Evolutionary conservation across 2,329 filamentous ascomycete genomes (phyloP), one percentile per base, ranked within the genome.

Genomic region (Biscogniauxia marginata): DNA sequence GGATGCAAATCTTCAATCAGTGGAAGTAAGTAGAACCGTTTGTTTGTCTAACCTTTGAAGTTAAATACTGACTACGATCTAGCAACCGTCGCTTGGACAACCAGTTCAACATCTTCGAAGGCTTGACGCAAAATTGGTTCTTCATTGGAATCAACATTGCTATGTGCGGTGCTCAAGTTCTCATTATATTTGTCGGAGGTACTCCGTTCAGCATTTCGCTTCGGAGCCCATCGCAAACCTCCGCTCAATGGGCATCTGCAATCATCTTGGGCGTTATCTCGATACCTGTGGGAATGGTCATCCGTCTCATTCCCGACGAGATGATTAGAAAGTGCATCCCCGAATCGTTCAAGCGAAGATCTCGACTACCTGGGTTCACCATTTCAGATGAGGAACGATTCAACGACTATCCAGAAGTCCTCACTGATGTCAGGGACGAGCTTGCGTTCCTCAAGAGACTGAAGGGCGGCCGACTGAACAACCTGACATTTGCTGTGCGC

Each of bases 1-100:
- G 93, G 93, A 97, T 98, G 93, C 93, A 98, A 67, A 96, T 98
- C 66, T 98, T 98, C 79, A 98, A 98, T 75, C 89, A 96, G 70
- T 90, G 96, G 83, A 98, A 98, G 84, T 87, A 80, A 83, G 84
- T 85, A 61, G 2, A 46, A 16, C 9, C 20, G 22, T 16, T 55
- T 46, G 54, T 47, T 64, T 50, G 60, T 50, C 30, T 9, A 2
- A 39, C 16, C 7, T 34, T 34, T 24, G 25, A 46, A 54, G 60
- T 18, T 19, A 13, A 8, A 25, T 63, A 62, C 71, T 71, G 59
- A 70, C 61, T 39, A 25, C 34, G 7, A 43, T 22, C 4, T 58
- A 88, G 84, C 78, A 96, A 96, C 76, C 91, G 93, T 57, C 91
- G 93, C 11, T 81, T 98, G 53, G 93, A 98, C 73, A 98, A 98